Percentiles rank a stretch among this genome's conserved stretches.
Conservation (phyloP, 352 stramenopile genomes). For the Phytopythium delawarense region DNA sequence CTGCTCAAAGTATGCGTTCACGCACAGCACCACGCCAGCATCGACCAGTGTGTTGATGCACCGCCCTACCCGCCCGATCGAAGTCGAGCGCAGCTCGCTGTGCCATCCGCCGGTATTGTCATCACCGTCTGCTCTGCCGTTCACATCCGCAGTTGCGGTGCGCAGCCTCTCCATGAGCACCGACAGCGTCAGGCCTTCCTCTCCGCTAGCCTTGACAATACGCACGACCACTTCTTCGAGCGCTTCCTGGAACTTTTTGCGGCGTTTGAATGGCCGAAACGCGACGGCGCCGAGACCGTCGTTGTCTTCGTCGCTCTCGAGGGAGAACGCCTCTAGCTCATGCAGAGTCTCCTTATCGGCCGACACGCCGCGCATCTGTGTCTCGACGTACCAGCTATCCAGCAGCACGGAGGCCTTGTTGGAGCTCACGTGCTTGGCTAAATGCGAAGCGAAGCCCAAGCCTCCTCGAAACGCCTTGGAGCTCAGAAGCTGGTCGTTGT, state of each 20-base stretch:
- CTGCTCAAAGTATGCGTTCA: constrained; percentile 70
- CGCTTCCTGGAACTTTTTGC: constrained; percentile 17
- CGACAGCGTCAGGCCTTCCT: constrained; percentile 34
- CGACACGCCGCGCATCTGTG: constrained; percentile 47
- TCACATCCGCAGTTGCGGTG: not conserved
- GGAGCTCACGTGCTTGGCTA: constrained; percentile 62
- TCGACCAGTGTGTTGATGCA: constrained; percentile 52
- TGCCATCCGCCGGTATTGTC: not conserved
- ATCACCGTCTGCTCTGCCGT: not conserved
- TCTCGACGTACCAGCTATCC: constrained; percentile 72
- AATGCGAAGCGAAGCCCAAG: constrained; percentile 61
- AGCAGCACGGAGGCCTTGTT: constrained; percentile 56
- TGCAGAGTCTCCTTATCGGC: constrained; percentile 25
- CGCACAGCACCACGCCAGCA: constrained; percentile 45
- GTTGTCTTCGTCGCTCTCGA: constrained; percentile 18
- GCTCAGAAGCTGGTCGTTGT: constrained; percentile 34
- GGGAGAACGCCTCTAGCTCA: constrained; percentile 54
- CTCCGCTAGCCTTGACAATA: constrained; percentile 36
- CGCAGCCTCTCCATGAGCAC: constrained; percentile 22
- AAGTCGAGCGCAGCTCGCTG: constrained; percentile 7
- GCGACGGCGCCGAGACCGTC: constrained; percentile 12
- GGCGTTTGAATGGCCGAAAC: constrained; percentile 17
- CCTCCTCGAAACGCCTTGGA: constrained; percentile 61
- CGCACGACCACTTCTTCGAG: constrained; percentile 20
- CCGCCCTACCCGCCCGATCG: constrained; percentile 13